Conservation (phyloP, 345 rosid species). For the Geranium rotundifolium region DNA sequence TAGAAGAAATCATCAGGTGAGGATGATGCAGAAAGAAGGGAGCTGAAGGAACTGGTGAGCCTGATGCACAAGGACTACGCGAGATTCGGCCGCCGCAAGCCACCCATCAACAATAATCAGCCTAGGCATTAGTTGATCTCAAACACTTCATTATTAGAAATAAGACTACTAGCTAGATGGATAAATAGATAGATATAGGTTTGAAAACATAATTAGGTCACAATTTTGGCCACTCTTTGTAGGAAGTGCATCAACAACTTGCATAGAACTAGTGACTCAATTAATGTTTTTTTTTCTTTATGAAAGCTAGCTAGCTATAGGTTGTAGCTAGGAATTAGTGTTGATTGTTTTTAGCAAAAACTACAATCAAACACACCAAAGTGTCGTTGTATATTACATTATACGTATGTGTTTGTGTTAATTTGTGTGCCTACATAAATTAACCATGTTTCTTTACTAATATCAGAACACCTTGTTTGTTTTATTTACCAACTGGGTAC, state of each 20-base stretch:
- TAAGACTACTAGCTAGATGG: neutral
- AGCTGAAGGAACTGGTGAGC: slow-evolving; percentile 6
- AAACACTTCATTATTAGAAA: neutral
- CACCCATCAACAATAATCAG: slow-evolving; percentile 14
- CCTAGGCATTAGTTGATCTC: slow-evolving; percentile 3
- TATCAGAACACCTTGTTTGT: too few species aligned
- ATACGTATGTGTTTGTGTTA: too few species aligned
- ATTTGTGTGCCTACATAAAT: too few species aligned
- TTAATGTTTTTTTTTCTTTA: slow-evolving; percentile 1
- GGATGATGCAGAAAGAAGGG: neutral
- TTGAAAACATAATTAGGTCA: slow-evolving; percentile 1
- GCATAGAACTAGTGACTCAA: slow-evolving; percentile 12
- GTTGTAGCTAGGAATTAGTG: too few species aligned
- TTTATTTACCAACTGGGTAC: too few species aligned
- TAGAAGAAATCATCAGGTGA: too few species aligned
- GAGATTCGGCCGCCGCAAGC: slow-evolving; percentile 13
- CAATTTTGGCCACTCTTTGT: neutral
- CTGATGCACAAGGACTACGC: slow-evolving; percentile 10
- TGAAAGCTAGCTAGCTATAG: too few species aligned
- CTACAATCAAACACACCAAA: too few species aligned
- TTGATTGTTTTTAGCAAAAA: too few species aligned
- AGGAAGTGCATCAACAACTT: neutral
- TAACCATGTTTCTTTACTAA: too few species aligned
- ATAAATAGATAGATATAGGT: neutral
- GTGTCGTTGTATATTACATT: too few species aligned